Conservation (phyloP, 495 filamentous ascomycete species). For the Rhypophila decipiens region DNA sequence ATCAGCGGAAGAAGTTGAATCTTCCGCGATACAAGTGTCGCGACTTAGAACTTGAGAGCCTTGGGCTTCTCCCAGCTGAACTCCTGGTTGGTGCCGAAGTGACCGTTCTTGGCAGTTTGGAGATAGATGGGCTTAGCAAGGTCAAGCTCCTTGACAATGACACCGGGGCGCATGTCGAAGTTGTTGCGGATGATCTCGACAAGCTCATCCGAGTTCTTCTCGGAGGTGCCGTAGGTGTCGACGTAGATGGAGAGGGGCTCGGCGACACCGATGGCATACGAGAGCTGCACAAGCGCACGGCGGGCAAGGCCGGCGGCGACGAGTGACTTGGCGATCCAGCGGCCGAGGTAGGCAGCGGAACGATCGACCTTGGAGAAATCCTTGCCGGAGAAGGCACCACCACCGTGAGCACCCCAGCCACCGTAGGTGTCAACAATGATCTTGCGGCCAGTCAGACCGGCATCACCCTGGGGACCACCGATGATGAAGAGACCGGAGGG, state of each 20-base stretch:
- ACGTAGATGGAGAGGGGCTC: constrained; percentile 92
- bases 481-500: constrained; percentile 98
- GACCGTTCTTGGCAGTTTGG: constrained; percentile 98
- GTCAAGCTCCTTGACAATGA: constrained; percentile 97
- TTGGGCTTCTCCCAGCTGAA: constrained; percentile 99
- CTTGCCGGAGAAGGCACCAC: constrained; percentile 99
- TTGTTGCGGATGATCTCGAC: constrained; percentile 90
- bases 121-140: constrained; percentile 94
- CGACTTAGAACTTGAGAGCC: constrained; percentile 73
- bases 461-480: constrained; percentile 97
- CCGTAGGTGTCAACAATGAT: constrained; percentile 99
- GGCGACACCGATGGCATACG: constrained; percentile 97
- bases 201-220: constrained; percentile 68
- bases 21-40: constrained; percentile 22
- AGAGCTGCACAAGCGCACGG: constrained; percentile 91
- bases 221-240: constrained; percentile 76
- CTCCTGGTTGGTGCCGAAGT: constrained; percentile 93
- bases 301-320: constrained; percentile 82
- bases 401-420: constrained; percentile 99
- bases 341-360: constrained; percentile 92
- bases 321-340: constrained; percentile 98
- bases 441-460: constrained; percentile 97
- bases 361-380: constrained; percentile 99
- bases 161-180: constrained; percentile 95
- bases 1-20: constrained; percentile 33